Percentiles rank a stretch among this genome's conserved stretches.
phyloP scores from a whole-genome alignment of 352 stramenopile genomes.

The Phytophthora sp. region DNA sequence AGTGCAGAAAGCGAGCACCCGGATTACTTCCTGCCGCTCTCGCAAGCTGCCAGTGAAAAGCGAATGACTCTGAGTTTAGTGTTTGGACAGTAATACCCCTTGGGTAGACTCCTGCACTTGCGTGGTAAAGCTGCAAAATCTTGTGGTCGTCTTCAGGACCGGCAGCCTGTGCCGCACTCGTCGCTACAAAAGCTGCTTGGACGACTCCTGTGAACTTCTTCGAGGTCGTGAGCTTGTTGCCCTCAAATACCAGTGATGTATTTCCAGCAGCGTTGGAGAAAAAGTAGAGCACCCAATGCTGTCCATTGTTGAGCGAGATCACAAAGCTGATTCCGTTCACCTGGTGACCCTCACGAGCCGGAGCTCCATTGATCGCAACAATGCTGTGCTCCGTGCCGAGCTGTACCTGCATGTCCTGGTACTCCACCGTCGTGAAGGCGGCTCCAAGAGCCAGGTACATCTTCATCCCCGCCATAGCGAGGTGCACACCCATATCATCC shows the following conservation, averaged over 20 bases:
- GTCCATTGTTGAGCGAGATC: conserved; percentile 77
- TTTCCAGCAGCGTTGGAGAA: conserved; percentile 37
- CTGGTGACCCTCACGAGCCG: conserved; percentile 37
- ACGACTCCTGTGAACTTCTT: conserved; percentile 68
- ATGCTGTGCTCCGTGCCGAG: conserved; percentile 71
- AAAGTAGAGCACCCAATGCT: conserved; percentile 77
- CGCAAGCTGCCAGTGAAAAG: conserved; percentile 63
- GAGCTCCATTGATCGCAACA: conserved; percentile 59
- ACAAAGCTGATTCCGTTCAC: conserved; percentile 54
- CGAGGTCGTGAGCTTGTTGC: conserved; percentile 59
- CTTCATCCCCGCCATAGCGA: conserved; percentile 48
- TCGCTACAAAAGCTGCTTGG: conserved; percentile 68
- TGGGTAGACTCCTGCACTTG: conserved; percentile 61
- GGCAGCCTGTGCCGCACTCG: conserved; percentile 27
- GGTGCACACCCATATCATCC: conserved; percentile 77
- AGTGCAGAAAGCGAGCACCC: conserved; percentile 61
- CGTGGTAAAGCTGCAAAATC: conserved; percentile 65
- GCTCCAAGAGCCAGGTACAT: conserved; percentile 76
- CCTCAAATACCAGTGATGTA: conserved; percentile 41
- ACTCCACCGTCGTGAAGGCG: conserved; percentile 80
- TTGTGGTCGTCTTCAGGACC: conserved; percentile 34
- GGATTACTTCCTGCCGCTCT: conserved; percentile 28
- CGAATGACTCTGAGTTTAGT: conserved; percentile 49
- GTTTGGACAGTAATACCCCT: conserved; percentile 24
- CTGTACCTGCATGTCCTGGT: conserved; percentile 67